Conservation (phyloP, 2,329 filamentous ascomycete genomes). For the Amylocarpus encephaloides region DNA sequence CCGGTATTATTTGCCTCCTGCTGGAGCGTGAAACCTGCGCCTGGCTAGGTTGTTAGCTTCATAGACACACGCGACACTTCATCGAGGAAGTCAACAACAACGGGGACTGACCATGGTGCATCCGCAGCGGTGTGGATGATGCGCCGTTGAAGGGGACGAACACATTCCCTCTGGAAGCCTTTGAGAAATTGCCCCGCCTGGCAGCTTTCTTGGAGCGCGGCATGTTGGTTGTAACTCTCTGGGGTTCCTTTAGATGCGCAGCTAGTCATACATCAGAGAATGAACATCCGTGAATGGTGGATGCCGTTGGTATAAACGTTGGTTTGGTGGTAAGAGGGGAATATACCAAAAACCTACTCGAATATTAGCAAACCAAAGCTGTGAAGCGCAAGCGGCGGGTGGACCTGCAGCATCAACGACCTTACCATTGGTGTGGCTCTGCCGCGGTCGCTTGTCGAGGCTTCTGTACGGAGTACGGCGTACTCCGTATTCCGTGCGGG, state of each 20-base stretch:
- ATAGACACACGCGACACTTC: neutral
- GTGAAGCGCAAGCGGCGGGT: too few relatives aligned
- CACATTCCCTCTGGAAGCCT: conserved; percentile 6
- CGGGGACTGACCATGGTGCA: conserved; percentile 16
- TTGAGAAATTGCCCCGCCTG: conserved; percentile 9
- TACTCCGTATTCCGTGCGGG: neutral
- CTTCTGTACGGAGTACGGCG: neutral
- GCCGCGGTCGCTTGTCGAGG: neutral
- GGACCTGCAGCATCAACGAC: too few relatives aligned
- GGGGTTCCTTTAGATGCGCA: neutral
- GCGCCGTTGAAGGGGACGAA: conserved; percentile 22
- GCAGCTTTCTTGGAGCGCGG: conserved; percentile 6
- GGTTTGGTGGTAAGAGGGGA: too few relatives aligned
- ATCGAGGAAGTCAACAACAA: too few relatives aligned
- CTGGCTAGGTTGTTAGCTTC: conserved; percentile 10
- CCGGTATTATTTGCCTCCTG: conserved; percentile 55
- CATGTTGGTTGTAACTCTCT: conserved; percentile 1
- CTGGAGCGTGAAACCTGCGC: conserved; percentile 36
- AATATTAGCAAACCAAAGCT: too few relatives aligned
- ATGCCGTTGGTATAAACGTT: too few relatives aligned
- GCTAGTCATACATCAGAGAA: neutral
- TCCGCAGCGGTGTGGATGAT: conserved; percentile 9
- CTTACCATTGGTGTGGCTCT: neutral
- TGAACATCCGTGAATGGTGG: too few relatives aligned
- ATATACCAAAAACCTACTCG: too few relatives aligned